Evolutionary conservation across 225 moss, liverwort and hornwort genomes (phyloP), one percentile per base, ranked within the genome.

Genomic region (Pseudisothecium myosuroides): DNA sequence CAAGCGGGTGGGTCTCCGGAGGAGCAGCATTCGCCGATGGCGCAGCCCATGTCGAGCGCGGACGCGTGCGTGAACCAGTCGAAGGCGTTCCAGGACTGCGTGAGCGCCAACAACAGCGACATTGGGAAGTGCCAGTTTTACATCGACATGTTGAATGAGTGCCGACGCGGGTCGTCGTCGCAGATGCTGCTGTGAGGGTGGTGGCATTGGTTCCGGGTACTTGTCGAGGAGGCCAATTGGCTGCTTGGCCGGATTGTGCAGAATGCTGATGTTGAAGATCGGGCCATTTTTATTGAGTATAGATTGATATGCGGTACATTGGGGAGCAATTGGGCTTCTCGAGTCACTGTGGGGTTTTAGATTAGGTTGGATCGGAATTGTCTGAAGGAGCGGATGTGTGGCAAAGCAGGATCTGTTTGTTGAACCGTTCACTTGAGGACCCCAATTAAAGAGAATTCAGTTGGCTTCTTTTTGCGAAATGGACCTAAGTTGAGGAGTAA

Each of bases 71-170:
- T 74, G 86, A 96, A 98, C 90, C 98, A 98, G 93, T 89, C 90
- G 65, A 98, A 98, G 92, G 92, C 97, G 60, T 98, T 98, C 83
- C 96, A 98, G 93, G 98, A 97, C 83, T 98, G 98, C 88, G 94
- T 98, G 86, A 94, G 62, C 58, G 95, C 93, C 7, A 96, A 97
- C 69, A 94, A 94, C 87, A 97, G 94, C 81, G 97, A 98, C 84
- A 98, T 97, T 88, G 98, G 96, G 81, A 98, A 93, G 91, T 98
- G 98, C 88, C 98, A 98, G 93, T 98, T 98, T 83, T 98, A 98
- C 83, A 94, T 97, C 82, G 98, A 98, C 90, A 98, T 98, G 98
- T 89, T 98, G 88, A 98, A 93, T 79, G 98, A 97, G 89, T 98
- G 98, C 85, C 94, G 94, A 62, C 96, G 97, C 62, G 93, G 91